phyloP scores from a whole-genome alignment of 2,329 filamentous ascomycete species.

The Phaeosphaeriaceae sp. region DNA sequence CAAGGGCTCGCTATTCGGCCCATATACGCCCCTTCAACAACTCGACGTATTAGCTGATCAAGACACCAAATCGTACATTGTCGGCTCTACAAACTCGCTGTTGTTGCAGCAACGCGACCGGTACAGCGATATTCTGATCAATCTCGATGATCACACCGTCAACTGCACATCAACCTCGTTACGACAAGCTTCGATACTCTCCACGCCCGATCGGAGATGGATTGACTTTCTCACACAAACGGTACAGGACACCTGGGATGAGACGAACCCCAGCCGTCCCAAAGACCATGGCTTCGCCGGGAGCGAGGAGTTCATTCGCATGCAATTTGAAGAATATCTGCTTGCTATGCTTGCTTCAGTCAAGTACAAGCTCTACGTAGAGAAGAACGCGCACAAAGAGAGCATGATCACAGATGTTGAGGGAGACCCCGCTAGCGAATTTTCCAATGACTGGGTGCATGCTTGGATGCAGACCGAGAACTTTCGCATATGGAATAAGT shows the following conservation, averaged over 20 bases:
- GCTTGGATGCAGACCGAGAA: constrained; percentile 89
- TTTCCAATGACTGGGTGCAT: constrained; percentile 83
- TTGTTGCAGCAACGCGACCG: constrained; percentile 92
- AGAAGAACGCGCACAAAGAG: constrained; percentile 58
- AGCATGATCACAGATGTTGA: constrained; percentile 70
- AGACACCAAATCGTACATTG: constrained; percentile 95
- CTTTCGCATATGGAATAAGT: constrained; percentile 82
- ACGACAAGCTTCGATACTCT: constrained; percentile 76
- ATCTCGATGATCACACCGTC: constrained; percentile 88
- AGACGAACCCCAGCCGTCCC: constrained; percentile 83
- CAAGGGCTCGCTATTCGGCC: constrained; percentile 94
- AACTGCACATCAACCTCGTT: constrained; percentile 84
- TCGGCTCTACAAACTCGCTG: constrained; percentile 95
- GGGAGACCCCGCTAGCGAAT: constrained; percentile 85
- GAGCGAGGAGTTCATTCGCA: constrained; percentile 94
- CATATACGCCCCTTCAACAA: constrained; percentile 95
- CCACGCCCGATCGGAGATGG: constrained; percentile 89
- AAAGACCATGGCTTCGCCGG: constrained; percentile 94
- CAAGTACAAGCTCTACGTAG: constrained; percentile 74
- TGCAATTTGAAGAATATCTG: constrained; percentile 97
- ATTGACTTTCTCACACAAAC: constrained; percentile 94
- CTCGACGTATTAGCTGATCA: constrained; percentile 92
- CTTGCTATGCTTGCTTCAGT: constrained; percentile 85
- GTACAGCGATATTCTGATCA: constrained; percentile 95
- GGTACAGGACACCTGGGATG: constrained; percentile 96